phyloP scores from a whole-genome alignment of 345 rosid species.

The Acer campestre region DNA sequence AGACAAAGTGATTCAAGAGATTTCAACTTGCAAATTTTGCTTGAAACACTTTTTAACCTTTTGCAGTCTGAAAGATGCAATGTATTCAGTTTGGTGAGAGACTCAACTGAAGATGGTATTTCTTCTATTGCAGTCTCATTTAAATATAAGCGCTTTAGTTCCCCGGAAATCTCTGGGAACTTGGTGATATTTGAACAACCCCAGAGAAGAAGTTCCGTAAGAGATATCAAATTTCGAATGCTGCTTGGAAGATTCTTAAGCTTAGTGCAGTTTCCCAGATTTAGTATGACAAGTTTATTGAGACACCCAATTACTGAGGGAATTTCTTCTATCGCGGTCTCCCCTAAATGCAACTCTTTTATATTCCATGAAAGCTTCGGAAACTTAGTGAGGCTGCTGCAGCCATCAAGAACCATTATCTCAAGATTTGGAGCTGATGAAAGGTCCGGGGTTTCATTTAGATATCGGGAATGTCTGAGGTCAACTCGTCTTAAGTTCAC shows the following conservation, averaged over 20 bases:
- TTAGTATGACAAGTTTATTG: not conserved
- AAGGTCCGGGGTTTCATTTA: not conserved
- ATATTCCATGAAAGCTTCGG: conserved; percentile 11
- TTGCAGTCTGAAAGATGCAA: conserved; percentile 22
- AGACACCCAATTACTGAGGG: not conserved
- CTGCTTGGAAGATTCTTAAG: conserved; percentile 19
- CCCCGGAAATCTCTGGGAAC: conserved; percentile 14
- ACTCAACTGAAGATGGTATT: conserved; percentile 20
- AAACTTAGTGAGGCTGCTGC: not conserved
- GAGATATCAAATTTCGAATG: not conserved
- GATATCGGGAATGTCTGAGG: not conserved
- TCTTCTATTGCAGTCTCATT: conserved; percentile 12
- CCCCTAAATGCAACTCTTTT: not conserved
- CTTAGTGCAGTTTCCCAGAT: not conserved
- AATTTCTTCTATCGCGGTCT: conserved; percentile 8
- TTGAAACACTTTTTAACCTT: conserved; percentile 5
- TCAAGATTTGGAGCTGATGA: not conserved
- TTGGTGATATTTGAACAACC: conserved; percentile 19
- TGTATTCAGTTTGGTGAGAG: not conserved
- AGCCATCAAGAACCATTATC: not conserved
- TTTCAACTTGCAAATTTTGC: conserved; percentile 3
- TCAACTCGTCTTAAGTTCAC: not conserved
- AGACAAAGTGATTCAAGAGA: not conserved
- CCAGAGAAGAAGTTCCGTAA: not conserved
- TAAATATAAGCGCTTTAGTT: not conserved